Conservation (phyloP, 2,329 filamentous ascomycete species). For the Fusarium decemcellulare region DNA sequence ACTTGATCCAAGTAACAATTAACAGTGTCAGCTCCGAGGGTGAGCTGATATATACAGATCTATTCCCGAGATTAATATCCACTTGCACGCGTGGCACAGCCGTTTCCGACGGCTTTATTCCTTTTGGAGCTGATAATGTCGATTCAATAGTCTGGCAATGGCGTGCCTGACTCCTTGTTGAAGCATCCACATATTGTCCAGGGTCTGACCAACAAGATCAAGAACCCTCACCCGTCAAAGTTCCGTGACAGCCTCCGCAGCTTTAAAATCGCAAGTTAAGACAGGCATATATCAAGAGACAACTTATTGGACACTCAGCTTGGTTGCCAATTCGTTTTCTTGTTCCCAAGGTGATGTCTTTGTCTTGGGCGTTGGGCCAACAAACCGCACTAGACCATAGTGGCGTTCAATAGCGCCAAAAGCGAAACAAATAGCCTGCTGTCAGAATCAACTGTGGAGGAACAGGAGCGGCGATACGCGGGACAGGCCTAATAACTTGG, state of each 20-base stretch:
- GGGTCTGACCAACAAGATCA: background rate
- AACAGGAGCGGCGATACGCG: background rate
- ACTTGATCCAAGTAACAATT: background rate
- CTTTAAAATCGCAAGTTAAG: background rate
- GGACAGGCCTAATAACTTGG: too few relatives aligned
- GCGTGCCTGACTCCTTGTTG: background rate
- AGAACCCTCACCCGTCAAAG: background rate
- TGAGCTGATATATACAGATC: background rate
- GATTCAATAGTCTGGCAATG: background rate
- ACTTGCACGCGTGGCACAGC: conserved; percentile 1
- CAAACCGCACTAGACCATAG: background rate
- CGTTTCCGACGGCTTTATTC: background rate
- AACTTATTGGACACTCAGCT: too few relatives aligned
- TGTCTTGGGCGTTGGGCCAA: too few relatives aligned
- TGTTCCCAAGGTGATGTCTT: background rate
- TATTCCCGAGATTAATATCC: conserved; percentile 1
- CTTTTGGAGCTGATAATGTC: background rate
- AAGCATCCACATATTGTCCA: background rate
- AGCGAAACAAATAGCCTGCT: background rate
- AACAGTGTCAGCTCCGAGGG: background rate
- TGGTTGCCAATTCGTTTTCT: background rate
- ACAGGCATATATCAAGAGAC: background rate
- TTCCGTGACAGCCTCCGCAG: background rate
- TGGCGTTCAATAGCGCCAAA: conserved; percentile 3
- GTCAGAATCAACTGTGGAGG: background rate